These are phyloP conservation scores for Exophiala alcalophila DNA, from an alignment of 2,329 filamentous ascomycete genomes.

Conservation along the genomic window DNA sequence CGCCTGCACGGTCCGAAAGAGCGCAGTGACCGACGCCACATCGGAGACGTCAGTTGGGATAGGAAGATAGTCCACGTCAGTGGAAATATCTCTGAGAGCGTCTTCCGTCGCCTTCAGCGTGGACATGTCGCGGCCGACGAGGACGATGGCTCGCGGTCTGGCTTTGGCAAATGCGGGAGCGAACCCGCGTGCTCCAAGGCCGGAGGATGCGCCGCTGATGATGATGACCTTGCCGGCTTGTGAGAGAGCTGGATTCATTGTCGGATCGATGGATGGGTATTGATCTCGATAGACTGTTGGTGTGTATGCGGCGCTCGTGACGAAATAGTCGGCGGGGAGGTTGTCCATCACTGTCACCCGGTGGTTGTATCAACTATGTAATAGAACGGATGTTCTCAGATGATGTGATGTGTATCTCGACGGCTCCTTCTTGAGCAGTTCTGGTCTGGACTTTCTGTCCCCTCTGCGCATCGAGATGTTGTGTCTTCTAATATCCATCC, in stretches of 20 bases:
- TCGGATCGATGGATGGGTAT: conserved; percentile 42
- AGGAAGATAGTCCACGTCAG: conserved; percentile 34
- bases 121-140: conserved; percentile 34
- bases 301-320: conserved; percentile 34
- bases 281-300: conserved; percentile 36
- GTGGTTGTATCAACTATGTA: too few relatives aligned
- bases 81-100: conserved; percentile 33
- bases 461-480: too few relatives aligned
- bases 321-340: conserved; percentile 31
- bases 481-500: too few relatives aligned
- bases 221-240: conserved; percentile 40
- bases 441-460: too few relatives aligned
- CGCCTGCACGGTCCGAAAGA: conserved; percentile 30
- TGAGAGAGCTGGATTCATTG: conserved; percentile 30
- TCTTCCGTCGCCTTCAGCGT: conserved; percentile 31
- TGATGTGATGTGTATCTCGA: too few relatives aligned
- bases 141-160: conserved; percentile 36
- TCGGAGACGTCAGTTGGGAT: conserved; percentile 35
- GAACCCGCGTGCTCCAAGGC: conserved; percentile 38
- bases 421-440: too few relatives aligned
- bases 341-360: too few relatives aligned
- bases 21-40: conserved; percentile 26
- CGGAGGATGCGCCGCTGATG: conserved; percentile 44
- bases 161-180: conserved; percentile 39
- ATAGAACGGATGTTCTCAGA: too few relatives aligned